Base-by-base conservation (phyloP, 192 early-diverging fungal species). In the Fimicolochytrium jonesii region DNA sequence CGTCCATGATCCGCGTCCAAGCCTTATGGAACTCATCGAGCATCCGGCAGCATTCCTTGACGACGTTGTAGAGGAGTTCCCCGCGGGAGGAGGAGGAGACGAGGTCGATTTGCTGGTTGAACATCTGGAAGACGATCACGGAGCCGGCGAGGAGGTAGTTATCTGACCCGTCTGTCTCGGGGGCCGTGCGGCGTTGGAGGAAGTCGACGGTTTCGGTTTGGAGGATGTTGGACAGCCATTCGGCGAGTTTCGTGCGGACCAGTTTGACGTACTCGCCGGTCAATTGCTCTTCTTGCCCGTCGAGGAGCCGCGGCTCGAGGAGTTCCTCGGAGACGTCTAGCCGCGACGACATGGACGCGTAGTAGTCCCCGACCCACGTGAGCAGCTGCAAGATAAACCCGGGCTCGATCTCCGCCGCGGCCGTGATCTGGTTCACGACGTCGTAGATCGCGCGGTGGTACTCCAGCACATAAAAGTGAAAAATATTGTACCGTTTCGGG, bases 51-150 rank as follows among this genome's bases (percentile, higher is more conserved):
- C 92, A 97, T 68, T 80, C 78, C 4, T 42, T 88, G 79, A 64
- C 76, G 6, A 99, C 90, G 65, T 97, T 87, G 70, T 84, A 90
- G 28, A 97, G 77, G 32, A 99, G 77, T 53, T 88, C 90, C n/a
- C 88, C 92, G n/a, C 92, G 85, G 34, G 88, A 88, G 1, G 92
- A 88, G 34, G 87, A 81, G 13, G 79, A 78, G 0, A 92, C 94
- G 23, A 99, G 71, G 58, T 93, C 90, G 18, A 99, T 83, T 74
- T 99, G 94, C 77, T 99, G 93, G 69, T 95, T 96, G 50, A 99
- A 86, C 79, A 99, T 97, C 73, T 97, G 91, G 76, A 98, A 99
- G 68, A 98, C 77, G 46, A 92, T 86, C 32, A 91, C 87, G 0
- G 92, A 87, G 4, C 87, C 89, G 13, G 89, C 75, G 29, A 95